Evolutionary conservation across 2,329 filamentous ascomycete genomes (phyloP), one percentile per base, ranked within the genome.

Genomic region (Plenodomus biglobosus): DNA sequence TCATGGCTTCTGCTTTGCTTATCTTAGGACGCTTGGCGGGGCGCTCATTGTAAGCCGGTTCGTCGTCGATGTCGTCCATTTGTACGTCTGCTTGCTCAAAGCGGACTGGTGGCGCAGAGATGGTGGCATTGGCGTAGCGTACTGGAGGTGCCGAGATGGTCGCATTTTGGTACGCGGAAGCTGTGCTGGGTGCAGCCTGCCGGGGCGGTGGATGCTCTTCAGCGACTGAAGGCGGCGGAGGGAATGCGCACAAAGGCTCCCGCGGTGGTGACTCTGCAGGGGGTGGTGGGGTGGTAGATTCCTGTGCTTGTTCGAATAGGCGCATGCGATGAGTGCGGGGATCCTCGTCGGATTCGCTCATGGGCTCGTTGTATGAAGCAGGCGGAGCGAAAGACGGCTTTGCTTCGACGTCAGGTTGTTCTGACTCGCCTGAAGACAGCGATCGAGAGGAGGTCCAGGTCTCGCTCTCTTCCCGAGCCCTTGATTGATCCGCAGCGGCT

Each of bases 111-210:
- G 87, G 86, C 39, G 86, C 83, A 35, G 89, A 89, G 67, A 95
- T 92, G n/a, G 83, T 85, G 16, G 80, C 76, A 20, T 53, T 78
- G 16, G 57, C 52, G 70, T 95, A 95, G 55, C 85, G 86, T 10
- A 95, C 83, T 1, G 91, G 89, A 0, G 87, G 86, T 36, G 86
- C 83, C 36, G 89, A 88, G 66, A 95, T 92, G 7, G 83, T 85
- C 10, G 81, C 76, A 36, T 53, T 57, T 47, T 61, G 56, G 40
- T 57, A 77, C 3, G 32, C 18, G 11, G 52, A 40, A 80, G 66
- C 72, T 7, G 76, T 75, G 34, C 76, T 77, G 16, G 74, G 73
- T 0, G 82, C 79, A 15, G 52, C 22, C 32, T 42, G 34, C 2
- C 56, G 57, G 30, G 58, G 56, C 30, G 53, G 48, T n/a, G 53